These are phyloP conservation scores for Trichoderma arundinaceum DNA, from an alignment of 2,329 filamentous ascomycete genomes.

Conservation along the genomic window DNA sequence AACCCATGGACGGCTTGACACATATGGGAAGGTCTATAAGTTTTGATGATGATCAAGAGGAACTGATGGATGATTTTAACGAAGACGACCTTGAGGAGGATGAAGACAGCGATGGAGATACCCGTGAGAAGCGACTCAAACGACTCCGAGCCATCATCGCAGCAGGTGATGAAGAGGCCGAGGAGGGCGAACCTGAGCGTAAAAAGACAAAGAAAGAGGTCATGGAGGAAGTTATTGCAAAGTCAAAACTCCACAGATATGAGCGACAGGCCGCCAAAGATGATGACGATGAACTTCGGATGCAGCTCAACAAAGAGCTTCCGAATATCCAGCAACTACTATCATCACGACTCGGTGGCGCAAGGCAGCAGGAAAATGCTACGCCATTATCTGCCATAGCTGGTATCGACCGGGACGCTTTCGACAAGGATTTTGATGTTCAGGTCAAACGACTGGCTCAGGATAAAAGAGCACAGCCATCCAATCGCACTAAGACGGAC, in stretches of 20 bases:
- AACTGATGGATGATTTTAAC: constrained; percentile 74
- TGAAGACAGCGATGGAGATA: constrained; percentile 62
- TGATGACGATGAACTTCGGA: constrained; percentile 85
- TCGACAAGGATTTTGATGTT: constrained; percentile 87
- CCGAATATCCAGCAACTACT: constrained; percentile 76
- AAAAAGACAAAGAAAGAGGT: constrained; percentile 97
- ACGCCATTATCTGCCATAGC: constrained; percentile 44
- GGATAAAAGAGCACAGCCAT: constrained; percentile 83
- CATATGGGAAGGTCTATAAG: constrained; percentile 79
- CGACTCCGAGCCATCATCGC: constrained; percentile 56
- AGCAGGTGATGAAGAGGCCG: constrained; percentile 55
- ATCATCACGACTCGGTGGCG: constrained; percentile 53
- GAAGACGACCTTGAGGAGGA: constrained; percentile 72
- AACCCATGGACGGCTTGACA: constrained; percentile 71
- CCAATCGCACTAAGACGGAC: constrained; percentile 87
- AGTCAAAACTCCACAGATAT: constrained; percentile 94
- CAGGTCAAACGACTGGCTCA: constrained; percentile 80
- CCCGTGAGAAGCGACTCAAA: constrained; percentile 62
- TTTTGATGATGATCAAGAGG: constrained; percentile 61
- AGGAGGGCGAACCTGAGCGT: constrained; percentile 69
- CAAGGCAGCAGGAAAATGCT: constrained; percentile 40
- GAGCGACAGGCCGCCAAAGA: constrained; percentile 92
- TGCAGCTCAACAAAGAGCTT: constrained; percentile 83
- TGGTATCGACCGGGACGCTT: constrained; percentile 67
- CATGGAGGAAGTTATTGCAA: constrained; percentile 97